A percentile compares a stretch with the other conserved stretches of the same genome.
phyloP scores from a whole-genome alignment of 1,139 yeast species.

The Scheffersomyces illinoinensis region DNA sequence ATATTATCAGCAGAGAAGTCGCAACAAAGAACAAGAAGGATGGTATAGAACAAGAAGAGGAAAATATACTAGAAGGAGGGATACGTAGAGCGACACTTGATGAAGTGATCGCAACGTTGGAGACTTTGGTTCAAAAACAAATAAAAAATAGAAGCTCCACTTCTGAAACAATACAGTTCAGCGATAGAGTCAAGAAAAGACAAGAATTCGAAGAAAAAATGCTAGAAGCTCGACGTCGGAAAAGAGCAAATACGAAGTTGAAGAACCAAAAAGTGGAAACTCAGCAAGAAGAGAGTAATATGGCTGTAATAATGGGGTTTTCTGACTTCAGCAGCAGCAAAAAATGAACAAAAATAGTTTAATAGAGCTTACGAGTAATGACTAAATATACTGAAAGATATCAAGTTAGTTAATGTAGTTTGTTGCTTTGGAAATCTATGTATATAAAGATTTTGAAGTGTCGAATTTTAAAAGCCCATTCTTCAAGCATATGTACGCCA shows the following conservation, averaged over 20 bases:
- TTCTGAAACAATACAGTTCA: conserved; percentile 21
- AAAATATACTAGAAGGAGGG: conserved; percentile 33
- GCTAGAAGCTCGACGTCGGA: conserved; percentile 23
- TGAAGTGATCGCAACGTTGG: conserved; percentile 36
- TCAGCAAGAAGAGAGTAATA: conserved; percentile 21
- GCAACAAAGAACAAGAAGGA: conserved; percentile 30
- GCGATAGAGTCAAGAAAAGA: conserved; percentile 45
- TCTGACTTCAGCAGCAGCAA: conserved; percentile 44
- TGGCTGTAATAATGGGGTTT: conserved; percentile 62
- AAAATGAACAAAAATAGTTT: conserved; percentile 4
- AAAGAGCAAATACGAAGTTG: conserved; percentile 16
- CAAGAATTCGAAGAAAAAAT: conserved; percentile 41
- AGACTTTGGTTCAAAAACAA: conserved; percentile 27
- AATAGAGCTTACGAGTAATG: not conserved
- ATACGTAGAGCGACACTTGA: conserved; percentile 32
- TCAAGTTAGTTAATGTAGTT: not conserved
- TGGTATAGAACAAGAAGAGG: conserved; percentile 30
- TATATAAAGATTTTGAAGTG: too few species aligned
- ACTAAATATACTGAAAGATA: not conserved
- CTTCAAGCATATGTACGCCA: too few species aligned
- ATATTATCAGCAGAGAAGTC: conserved; percentile 5
- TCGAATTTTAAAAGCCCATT: too few species aligned
- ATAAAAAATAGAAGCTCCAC: conserved; percentile 9
- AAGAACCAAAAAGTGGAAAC: conserved; percentile 7
- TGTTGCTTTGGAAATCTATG: too few species aligned